Conservation (phyloP, 805 yeast species). For the Saturnispora ahearnii region DNA sequence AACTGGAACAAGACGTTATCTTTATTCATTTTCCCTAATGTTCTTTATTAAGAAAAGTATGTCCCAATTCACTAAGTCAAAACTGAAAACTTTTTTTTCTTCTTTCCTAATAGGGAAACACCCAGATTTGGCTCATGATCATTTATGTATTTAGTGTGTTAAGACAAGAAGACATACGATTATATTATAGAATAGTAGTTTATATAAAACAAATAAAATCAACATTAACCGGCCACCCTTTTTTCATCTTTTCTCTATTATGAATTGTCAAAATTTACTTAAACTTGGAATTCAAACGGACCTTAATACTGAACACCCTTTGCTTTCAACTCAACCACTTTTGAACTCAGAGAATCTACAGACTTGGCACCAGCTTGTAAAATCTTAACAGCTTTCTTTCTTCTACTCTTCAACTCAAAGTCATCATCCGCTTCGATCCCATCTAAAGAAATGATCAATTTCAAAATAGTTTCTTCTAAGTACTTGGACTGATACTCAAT, state of each 20-base stretch:
- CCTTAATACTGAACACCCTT: slow-evolving; percentile 8
- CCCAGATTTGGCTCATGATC: neutral
- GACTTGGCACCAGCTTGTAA: slow-evolving; percentile 52
- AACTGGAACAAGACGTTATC: slow-evolving; percentile 42
- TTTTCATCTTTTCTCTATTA: neutral
- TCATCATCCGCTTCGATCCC: slow-evolving; percentile 41
- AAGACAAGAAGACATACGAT: neutral
- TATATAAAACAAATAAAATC: neutral
- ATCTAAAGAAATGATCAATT: slow-evolving; percentile 58
- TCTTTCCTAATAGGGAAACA: neutral
- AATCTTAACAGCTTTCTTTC: slow-evolving; percentile 51
- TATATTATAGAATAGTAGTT: neutral
- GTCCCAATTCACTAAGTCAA: neutral
- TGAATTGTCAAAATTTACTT: neutral
- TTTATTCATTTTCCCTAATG: slow-evolving; percentile 14
- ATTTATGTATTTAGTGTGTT: neutral
- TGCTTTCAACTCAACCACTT: slow-evolving; percentile 16
- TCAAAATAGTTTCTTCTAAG: slow-evolving; percentile 59
- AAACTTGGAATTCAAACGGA: neutral
- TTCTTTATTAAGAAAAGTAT: neutral
- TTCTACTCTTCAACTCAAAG: slow-evolving; percentile 41
- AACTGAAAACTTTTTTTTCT: neutral
- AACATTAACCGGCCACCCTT: neutral
- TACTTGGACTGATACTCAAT: slow-evolving; percentile 42
- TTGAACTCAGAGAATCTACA: slow-evolving; percentile 33